Evolutionary conservation across 1,284 basidiomycete species (phyloP).

Genomic region (Ceratobasidium papillatum): DNA sequence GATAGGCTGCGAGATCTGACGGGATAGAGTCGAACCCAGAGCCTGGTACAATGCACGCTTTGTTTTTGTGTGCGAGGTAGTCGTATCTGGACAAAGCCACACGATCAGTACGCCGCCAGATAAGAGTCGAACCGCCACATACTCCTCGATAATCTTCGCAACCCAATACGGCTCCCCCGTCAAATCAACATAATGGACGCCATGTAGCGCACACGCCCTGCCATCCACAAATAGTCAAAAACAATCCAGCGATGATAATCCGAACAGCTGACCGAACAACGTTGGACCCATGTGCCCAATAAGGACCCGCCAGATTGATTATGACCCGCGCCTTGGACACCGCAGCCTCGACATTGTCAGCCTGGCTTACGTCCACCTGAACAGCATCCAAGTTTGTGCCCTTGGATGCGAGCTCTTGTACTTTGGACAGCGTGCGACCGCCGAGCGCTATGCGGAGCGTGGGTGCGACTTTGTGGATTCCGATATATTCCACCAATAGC

Average conservation of each 20-base stretch:
- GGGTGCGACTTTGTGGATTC: constrained; percentile 19
- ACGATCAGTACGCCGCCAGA: neutral
- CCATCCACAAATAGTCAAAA: neutral
- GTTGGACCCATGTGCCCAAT: constrained; percentile 39
- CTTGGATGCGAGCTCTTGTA: constrained; percentile 21
- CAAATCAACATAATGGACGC: constrained; percentile 72
- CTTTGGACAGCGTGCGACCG: constrained; percentile 40
- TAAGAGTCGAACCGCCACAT: constrained; percentile 43
- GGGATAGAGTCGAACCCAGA: constrained; percentile 81
- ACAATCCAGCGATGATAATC: neutral
- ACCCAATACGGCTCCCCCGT: constrained; percentile 65
- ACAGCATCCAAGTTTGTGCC: constrained; percentile 12
- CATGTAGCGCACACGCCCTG: constrained; percentile 62
- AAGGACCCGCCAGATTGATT: constrained; percentile 44
- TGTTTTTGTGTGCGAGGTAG: constrained; percentile 69
- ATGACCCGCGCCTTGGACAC: constrained; percentile 39
- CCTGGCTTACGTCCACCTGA: constrained; percentile 39
- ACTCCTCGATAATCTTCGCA: constrained; percentile 61
- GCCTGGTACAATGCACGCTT: constrained; percentile 73
- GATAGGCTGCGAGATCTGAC: constrained; percentile 68
- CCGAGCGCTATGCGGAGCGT: constrained; percentile 32
- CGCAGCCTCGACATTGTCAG: constrained; percentile 28
- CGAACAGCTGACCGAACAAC: constrained; percentile 35
- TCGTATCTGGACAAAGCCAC: constrained; percentile 60
- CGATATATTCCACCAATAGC: constrained; percentile 40